Evolutionary conservation across 2,329 filamentous ascomycete species (phyloP), one percentile per base, ranked within the genome.

Genomic region (Neopestalotiopsis rosae): DNA sequence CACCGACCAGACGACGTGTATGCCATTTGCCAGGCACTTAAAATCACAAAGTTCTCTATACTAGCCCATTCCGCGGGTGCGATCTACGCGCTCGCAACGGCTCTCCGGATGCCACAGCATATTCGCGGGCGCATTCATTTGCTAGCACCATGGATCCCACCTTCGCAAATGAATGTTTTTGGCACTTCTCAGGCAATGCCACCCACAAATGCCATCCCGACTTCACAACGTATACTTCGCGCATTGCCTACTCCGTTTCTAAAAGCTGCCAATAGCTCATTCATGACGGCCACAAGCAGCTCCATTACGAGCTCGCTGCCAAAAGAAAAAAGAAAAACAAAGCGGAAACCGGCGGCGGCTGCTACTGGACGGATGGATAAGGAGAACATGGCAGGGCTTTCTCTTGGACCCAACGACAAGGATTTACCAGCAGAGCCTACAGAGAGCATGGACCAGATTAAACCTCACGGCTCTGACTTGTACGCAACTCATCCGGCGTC

Each of bases 21-120:
- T 69, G 92, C 95, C 66, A 97, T 99, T 69, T 99, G 96, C 79
- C 94, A 97, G 76, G 86, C 92, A 14, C 86, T 99, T 59, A 95
- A 94, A 74, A 97, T 99, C 72, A 96, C 92, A 12, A 97, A 97
- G 74, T 99, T 99, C 78, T 98, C 95, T 6, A 93, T 99, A 24
- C 87, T 99, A 1, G 96, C 96, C 1, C 96, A 99, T 80, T 98
- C 95, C 0, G 96, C 96, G 0, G 96, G 96, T 17, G 95, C 96
- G n/a, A 97, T 99, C 66, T 99, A 99, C 77, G 96, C 96, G 1
- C 88, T 99, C 20, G 96, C 96, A 0, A 98, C 96, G 0, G 96
- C 96, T 0, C 85, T 99, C 59, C 93, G 96, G 59, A 97, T 99
- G 89, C 96, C 96, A 4, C 95, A 98, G 75, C 94, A 98, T 76